Conservation (phyloP, 352 stramenopile species). For the Pythium insidiosum region DNA sequence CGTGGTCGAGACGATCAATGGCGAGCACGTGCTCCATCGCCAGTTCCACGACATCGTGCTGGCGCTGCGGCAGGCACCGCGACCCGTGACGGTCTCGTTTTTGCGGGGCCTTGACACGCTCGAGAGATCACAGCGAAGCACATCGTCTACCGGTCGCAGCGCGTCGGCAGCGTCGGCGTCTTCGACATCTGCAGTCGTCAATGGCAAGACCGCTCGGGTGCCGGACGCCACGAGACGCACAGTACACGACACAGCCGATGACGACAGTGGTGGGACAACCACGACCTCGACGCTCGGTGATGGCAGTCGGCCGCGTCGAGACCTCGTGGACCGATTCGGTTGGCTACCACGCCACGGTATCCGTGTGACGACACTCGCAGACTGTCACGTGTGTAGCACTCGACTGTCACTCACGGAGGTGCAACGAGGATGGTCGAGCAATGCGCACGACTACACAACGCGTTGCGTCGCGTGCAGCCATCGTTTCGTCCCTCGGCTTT, state of each 20-base stretch:
- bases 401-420: constrained; percentile 25
- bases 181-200: constrained; percentile 5
- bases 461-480: constrained; percentile 19
- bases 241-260: no score
- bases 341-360: constrained; percentile 25
- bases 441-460: constrained; percentile 37
- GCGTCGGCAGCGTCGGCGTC: constrained; percentile 4
- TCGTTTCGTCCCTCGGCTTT: constrained; percentile 26
- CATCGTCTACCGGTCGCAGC: constrained; percentile 5
- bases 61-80: constrained; percentile 27
- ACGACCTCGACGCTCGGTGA: neutral
- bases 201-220: constrained; percentile 4
- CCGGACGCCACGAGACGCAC: neutral
- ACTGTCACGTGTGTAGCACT: constrained; percentile 25
- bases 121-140: no score
- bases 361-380: constrained; percentile 26
- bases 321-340: constrained; percentile 42
- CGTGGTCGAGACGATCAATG: constrained; percentile 38
- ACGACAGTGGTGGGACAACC: no score
- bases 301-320: constrained; percentile 12
- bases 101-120: constrained; percentile 26
- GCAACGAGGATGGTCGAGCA: constrained; percentile 21
- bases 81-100: constrained; percentile 39
- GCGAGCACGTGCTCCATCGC: constrained; percentile 26
- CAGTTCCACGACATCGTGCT: constrained; percentile 22